Conservation (phyloP, 179 eudicot genomes). For the Corrigiola litoralis region DNA sequence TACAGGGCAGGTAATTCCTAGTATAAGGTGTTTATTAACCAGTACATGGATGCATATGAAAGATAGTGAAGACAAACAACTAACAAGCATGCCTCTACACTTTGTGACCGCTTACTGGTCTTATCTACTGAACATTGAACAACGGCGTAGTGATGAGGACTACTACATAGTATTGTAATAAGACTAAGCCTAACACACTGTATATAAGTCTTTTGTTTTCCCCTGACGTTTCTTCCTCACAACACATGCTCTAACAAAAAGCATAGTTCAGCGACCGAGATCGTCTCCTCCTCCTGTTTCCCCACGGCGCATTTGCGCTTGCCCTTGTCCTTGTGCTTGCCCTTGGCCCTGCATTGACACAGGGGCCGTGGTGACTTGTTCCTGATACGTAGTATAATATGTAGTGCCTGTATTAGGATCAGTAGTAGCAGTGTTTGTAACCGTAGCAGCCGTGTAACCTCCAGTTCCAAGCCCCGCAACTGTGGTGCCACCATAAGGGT, state of each 20-base stretch:
- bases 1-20: too few species aligned
- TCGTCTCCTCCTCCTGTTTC: background rate
- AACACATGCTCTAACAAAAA: background rate
- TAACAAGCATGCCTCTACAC: too few species aligned
- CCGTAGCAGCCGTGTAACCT: background rate
- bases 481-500: background rate
- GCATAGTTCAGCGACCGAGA: background rate
- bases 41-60: too few species aligned
- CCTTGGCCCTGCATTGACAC: background rate
- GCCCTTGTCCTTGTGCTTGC: background rate
- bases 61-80: too few species aligned
- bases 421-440: background rate
- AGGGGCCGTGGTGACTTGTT: background rate
- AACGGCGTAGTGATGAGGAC: too few species aligned
- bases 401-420: background rate
- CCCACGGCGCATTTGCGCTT: slow-evolving; percentile 5
- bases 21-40: too few species aligned
- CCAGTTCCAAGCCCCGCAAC: background rate
- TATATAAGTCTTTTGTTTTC: too few species aligned
- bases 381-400: slow-evolving; percentile 5
- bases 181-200: too few species aligned
- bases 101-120: too few species aligned
- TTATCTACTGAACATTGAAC: too few species aligned
- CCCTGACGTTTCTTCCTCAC: background rate
- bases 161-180: too few species aligned